A percentile compares a stretch with the other conserved stretches of the same genome.
phyloP scores from a whole-genome alignment of 768 basidiomycete genomes.

The Hemileccinum impolitum region DNA sequence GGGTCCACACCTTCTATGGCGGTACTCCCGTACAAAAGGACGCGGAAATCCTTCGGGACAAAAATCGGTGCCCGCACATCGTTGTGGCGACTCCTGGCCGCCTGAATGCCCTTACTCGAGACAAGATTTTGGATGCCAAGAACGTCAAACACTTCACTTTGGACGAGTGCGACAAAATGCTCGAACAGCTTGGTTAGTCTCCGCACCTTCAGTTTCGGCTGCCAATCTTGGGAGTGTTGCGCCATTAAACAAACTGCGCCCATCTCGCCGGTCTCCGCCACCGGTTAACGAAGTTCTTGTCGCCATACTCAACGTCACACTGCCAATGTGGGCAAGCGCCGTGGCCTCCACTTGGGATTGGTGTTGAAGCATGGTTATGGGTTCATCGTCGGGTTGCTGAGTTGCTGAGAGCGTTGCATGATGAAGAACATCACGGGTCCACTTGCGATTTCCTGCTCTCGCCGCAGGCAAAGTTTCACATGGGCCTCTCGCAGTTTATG shows the following conservation, averaged over 20 bases:
- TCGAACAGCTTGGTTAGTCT: constrained; percentile 99
- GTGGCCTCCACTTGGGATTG: constrained; percentile 37
- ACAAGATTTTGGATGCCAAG: constrained; percentile 93
- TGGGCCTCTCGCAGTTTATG: constrained; percentile 12
- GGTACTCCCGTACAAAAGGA: constrained; percentile 95
- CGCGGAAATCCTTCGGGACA: constrained; percentile 89
- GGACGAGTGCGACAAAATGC: constrained; percentile 99
- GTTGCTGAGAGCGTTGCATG: constrained; percentile 34
- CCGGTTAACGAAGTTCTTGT: constrained; percentile 35
- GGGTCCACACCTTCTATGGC: constrained; percentile 96
- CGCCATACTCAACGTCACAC: constrained; percentile 36
- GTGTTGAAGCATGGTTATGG: constrained; percentile 39
- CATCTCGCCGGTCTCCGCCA: constrained; percentile 31
- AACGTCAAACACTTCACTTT: constrained; percentile 99
- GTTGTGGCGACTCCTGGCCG: constrained; percentile 98
- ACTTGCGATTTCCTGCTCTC: constrained; percentile 34
- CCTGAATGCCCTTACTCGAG: constrained; percentile 90
- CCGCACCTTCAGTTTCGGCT: constrained; percentile 64
- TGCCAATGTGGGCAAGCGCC: constrained; percentile 39
- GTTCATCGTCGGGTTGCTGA: constrained; percentile 34
- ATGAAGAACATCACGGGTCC: constrained; percentile 35
- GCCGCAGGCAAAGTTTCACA: constrained; percentile 20
- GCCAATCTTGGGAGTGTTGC: constrained; percentile 37
- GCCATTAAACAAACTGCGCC: constrained; percentile 49
- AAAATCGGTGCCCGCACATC: constrained; percentile 97